Base-by-base conservation (phyloP, 768 basidiomycete genomes). In the Termitomyces sp. region DNA sequence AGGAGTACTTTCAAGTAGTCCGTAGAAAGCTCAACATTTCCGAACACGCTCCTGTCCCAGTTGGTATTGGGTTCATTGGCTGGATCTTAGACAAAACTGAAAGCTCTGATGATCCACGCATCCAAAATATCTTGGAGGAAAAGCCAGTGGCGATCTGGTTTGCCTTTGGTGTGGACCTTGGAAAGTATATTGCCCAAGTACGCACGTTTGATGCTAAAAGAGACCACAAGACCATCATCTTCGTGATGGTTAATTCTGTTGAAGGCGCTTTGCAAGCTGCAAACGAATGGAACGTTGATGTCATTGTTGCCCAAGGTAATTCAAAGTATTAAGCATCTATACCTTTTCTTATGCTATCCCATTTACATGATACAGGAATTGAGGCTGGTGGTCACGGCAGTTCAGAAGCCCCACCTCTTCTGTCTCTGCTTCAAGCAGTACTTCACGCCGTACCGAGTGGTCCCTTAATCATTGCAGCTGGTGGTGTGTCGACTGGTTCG, bases 291-390 rank as follows among this genome's bases (percentile, higher is more conserved):
- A 76, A 79, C 37, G 81, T 78, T 0, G 88, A 90, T 64, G 80
- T 83, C 1, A 59, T 90, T 32, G 83, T 89, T 5, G 82, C 79
- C 0, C 88, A 90, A 79, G 87, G 88, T 53, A 26, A 20, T 39
- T 48, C 27, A 2, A 14, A n/a, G 18, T 13, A 4, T 1, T 0
- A 37, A 33, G 36, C 44, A 2, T 45, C 16, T 39, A 4, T 5
- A 16, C 16, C 9, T 0, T 13, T 55, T 44, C 5, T 33, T 51
- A 6, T 46, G 75, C 22, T 64, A 83, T n/a, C n/a, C 22, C 67
- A 48, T 48, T 14, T 13, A n/a, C 34, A 12, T 32, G 9, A 27
- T 44, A 18, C 22, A 82, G 81, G 81, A 13, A 71, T 67, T 51
- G 82, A 84, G 62, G 72, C 80, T 6, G 82, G 82, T 4, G 82